Conservation (phyloP, 495 filamentous ascomycete species). For the Hypomontagnella submonticulosa region DNA sequence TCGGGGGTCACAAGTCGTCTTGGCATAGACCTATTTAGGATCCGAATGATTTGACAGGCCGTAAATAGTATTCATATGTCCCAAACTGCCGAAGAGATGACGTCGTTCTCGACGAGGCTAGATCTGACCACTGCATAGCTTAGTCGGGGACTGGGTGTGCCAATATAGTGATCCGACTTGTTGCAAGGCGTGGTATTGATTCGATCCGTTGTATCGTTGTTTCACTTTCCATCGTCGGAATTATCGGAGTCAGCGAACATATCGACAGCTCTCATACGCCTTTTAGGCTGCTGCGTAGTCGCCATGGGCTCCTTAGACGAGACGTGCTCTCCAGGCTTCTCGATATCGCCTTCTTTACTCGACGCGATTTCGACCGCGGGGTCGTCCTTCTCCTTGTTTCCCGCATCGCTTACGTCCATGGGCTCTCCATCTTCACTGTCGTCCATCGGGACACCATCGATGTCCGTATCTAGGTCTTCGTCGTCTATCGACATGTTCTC, state of each 20-base stretch:
- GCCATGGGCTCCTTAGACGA: conserved; percentile 16
- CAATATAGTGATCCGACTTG: neutral
- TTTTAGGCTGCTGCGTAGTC: conserved; percentile 49
- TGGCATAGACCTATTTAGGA: no score
- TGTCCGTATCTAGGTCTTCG: conserved; percentile 57
- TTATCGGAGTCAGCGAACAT: conserved; percentile 83
- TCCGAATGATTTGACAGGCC: no score
- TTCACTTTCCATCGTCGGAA: conserved; percentile 52
- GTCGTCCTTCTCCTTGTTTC: conserved; percentile 47
- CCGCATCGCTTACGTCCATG: conserved; percentile 49
- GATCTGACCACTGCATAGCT: neutral
- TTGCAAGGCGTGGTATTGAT: neutral
- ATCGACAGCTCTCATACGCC: conserved; percentile 86
- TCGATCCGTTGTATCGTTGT: neutral
- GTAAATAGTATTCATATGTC: no score
- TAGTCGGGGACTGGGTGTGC: neutral
- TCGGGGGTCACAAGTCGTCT: no score
- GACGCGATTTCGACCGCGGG: conserved; percentile 34
- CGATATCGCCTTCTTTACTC: conserved; percentile 39
- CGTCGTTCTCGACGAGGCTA: neutral
- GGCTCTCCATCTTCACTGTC: conserved; percentile 52
- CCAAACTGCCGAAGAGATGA: neutral
- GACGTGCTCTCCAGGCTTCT: neutral
- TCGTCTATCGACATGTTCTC: conserved; percentile 59
- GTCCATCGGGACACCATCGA: conserved; percentile 62